These are phyloP conservation scores for Lenwebbia sp. DNA, from an alignment of 345 rosid genomes.

Conservation along the genomic window DNA sequence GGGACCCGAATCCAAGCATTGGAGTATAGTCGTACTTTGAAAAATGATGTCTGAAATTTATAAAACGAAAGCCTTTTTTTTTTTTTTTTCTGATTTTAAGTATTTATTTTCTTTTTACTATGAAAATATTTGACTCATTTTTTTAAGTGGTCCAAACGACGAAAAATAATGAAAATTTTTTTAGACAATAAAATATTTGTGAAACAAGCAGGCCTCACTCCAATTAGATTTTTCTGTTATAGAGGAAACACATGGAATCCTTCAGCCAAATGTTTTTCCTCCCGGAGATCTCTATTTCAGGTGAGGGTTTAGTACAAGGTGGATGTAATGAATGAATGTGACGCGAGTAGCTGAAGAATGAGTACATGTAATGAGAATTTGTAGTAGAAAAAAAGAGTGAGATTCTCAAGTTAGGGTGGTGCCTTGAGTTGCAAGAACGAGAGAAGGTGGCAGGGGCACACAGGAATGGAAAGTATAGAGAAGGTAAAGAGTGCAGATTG, in stretches of 20 bases:
- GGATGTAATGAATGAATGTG: neutral
- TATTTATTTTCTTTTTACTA: neutral
- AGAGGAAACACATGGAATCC: neutral
- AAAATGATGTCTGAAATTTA: too few relatives aligned
- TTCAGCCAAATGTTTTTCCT: neutral
- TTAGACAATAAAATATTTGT: neutral
- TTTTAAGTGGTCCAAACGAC: neutral
- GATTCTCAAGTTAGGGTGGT: neutral
- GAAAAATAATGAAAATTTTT: neutral
- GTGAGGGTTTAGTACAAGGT: neutral
- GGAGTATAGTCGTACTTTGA: neutral
- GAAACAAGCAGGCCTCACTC: neutral
- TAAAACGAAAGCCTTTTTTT: too few relatives aligned
- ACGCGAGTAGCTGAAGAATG: neutral
- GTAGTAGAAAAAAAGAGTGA: neutral
- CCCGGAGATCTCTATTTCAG: neutral
- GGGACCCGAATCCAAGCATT: too few relatives aligned
- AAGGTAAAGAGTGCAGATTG: neutral
- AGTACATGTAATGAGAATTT: neutral
- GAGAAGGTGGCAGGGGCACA: neutral
- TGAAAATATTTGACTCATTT: neutral
- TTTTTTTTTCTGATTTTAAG: neutral
- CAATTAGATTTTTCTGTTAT: neutral
- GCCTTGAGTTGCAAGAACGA: neutral
- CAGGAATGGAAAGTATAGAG: neutral